Base-by-base conservation (phyloP, 495 filamentous ascomycete species). In the Pseudoneurospora amorphoporcata region DNA sequence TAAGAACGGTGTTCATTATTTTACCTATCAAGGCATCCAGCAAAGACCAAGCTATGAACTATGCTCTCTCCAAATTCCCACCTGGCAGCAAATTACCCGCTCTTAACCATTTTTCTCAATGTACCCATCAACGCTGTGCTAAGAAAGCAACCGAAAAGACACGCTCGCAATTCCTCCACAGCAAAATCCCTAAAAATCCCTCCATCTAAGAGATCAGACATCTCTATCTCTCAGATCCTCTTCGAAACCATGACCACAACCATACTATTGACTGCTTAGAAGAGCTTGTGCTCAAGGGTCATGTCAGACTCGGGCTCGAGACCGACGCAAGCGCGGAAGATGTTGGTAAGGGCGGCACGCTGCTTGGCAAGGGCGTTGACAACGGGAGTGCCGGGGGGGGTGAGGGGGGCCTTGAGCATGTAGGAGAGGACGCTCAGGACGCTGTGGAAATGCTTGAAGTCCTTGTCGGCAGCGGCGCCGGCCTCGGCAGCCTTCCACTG, bases 231-330 rank as follows among this genome's bases (percentile, higher is more conserved):
- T 37, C 3, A 37, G 39, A 23, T 17, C 39, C 39, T 39, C 14
- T 17, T 58, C 47, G 6, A 29, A 23, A 58, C 23, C 16, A 29
- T 45, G 39, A 9, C 39, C 17, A 19, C 39, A 23, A 58, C 68
- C 14, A 4, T 17, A 17, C 29, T 29, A 6, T 8, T 65, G 53
- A 65, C 53, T 12, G 53, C 72, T 74, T 82, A 87, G 82, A 98
- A 95, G 72, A 98, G 88, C 90, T 98, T 99, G 86, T 99, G 95
- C 88, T 99, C 95, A 47, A 99, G 88, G 69, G 95, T 98, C 96
- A 99, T 98, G 82, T 99, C 95, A 69, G 91, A 95, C 88, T 99
- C 95, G 32, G 96, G 95, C 88, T 97, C 93, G 73, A 99, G 88
- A 78, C 95, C 95, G 79, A 99, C 91, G 77, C 96, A 98, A 69